Percentiles rank a stretch among this genome's conserved stretches.
Conservation (phyloP, 2,329 filamentous ascomycete genomes). For the Colletotrichum tofieldiae region DNA sequence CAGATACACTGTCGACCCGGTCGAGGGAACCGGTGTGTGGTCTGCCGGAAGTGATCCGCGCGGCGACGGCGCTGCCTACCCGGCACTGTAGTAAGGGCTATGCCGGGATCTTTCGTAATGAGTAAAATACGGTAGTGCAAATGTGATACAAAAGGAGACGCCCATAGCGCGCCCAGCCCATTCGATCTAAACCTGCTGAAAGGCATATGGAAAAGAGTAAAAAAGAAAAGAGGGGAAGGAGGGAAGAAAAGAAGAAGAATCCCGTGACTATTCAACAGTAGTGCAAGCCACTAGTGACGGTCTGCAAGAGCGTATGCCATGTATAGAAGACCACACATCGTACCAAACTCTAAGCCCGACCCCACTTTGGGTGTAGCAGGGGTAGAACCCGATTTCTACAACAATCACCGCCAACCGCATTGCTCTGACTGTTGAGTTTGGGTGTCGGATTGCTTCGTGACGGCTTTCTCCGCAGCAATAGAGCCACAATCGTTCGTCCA, state of each 20-base stretch:
- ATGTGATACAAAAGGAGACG: not conserved
- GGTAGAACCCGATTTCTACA: not conserved
- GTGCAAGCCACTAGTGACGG: too few species aligned
- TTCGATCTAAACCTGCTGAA: not conserved
- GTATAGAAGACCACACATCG: not conserved
- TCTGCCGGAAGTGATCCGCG: slow-evolving; percentile 91
- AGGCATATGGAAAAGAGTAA: not conserved
- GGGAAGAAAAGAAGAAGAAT: not conserved
- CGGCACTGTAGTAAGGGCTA: slow-evolving; percentile 49
- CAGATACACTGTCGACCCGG: slow-evolving; percentile 78
- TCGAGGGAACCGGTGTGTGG: slow-evolving; percentile 81
- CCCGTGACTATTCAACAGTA: not conserved
- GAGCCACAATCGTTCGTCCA: not conserved
- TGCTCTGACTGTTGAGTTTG: not conserved
- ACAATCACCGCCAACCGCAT: not conserved
- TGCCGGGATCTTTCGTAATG: not conserved
- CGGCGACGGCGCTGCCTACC: slow-evolving; percentile 83
- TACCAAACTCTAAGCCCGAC: not conserved
- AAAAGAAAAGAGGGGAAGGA: not conserved
- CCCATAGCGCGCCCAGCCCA: not conserved
- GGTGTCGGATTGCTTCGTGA: not conserved
- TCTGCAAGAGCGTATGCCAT: not conserved
- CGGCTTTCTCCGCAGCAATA: not conserved
- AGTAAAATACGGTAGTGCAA: not conserved
- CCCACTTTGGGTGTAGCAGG: not conserved